Percentiles rank a stretch among this genome's conserved stretches.
phyloP scores from a whole-genome alignment of 2,329 filamentous ascomycete genomes.

The Akanthomyces muscarius region DNA sequence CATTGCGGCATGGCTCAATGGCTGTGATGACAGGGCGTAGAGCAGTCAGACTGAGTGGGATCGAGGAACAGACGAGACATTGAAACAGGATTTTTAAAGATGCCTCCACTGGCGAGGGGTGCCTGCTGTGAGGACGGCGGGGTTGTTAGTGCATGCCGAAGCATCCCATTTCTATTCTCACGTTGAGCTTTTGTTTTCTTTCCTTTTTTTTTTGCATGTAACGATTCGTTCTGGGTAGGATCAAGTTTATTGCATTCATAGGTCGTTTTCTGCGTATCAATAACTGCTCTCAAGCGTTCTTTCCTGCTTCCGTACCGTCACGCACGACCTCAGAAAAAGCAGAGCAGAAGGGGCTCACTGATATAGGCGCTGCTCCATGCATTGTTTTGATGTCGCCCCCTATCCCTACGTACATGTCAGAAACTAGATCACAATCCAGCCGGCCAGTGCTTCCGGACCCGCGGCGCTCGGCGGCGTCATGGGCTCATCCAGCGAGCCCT shows the following conservation, averaged over 20 bases:
- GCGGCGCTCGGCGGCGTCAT: background rate
- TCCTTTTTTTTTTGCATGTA: too few relatives aligned
- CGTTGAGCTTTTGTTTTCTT: background rate
- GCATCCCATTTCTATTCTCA: background rate
- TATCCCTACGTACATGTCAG: background rate
- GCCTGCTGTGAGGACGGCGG: too few relatives aligned
- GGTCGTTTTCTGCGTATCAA: background rate
- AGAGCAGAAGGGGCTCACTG: too few relatives aligned
- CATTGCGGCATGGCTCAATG: conserved; percentile 16
- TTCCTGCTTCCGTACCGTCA: background rate
- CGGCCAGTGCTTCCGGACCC: background rate
- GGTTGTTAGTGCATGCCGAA: background rate
- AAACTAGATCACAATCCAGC: background rate
- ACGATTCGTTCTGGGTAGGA: background rate
- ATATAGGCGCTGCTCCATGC: too few relatives aligned
- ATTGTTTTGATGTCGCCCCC: too few relatives aligned
- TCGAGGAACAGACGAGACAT: background rate
- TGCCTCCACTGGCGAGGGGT: background rate
- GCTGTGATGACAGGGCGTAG: conserved; percentile 20
- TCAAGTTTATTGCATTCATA: background rate
- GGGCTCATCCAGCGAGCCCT: background rate
- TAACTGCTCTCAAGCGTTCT: background rate
- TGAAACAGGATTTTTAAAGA: background rate
- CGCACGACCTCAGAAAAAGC: background rate
- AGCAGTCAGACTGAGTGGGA: accelerated